Percentiles rank a stretch among this genome's conserved stretches.
phyloP scores from a whole-genome alignment of 2,329 filamentous ascomycete genomes.

The Pseudopyricularia javanii region DNA sequence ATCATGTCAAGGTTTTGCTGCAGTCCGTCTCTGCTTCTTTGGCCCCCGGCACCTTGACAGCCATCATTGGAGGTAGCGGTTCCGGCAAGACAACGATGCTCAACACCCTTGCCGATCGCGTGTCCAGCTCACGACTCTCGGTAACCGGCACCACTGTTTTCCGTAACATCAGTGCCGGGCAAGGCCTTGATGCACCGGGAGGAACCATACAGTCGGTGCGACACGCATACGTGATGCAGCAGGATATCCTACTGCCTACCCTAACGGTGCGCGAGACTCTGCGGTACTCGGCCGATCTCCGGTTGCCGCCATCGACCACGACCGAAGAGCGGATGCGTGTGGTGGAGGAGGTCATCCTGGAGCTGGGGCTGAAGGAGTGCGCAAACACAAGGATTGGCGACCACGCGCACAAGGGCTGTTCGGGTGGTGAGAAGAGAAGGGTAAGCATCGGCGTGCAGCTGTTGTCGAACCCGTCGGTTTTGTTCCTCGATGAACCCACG shows the following conservation, averaged over 20 bases:
- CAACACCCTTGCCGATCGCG: conserved; percentile 57
- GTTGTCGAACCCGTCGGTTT: conserved; percentile 63
- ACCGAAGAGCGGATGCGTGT: conserved; percentile 49
- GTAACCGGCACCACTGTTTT: conserved; percentile 35
- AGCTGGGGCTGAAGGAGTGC: conserved; percentile 66
- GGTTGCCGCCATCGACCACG: conserved; percentile 51
- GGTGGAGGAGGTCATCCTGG: conserved; percentile 66
- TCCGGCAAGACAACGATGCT: conserved; percentile 76
- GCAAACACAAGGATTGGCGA: conserved; percentile 64
- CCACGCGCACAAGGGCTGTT: conserved; percentile 57
- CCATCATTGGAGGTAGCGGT: conserved; percentile 71
- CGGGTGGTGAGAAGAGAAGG: conserved; percentile 65
- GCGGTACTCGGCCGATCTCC: conserved; percentile 58
- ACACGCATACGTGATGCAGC: conserved; percentile 55
- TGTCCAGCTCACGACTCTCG: conserved; percentile 39
- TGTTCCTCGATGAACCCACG: conserved; percentile 71
- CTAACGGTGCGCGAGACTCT: conserved; percentile 67
- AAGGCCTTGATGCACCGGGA: conserved; percentile 12
- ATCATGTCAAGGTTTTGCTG: conserved; percentile 41
- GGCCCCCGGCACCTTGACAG: conserved; percentile 54
- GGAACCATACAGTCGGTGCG: conserved; percentile 30
- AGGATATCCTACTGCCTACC: conserved; percentile 61
- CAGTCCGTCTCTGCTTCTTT: conserved; percentile 52
- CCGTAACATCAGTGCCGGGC: conserved; percentile 30
- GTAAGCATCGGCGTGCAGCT: conserved; percentile 70